These are phyloP conservation scores for Xylaria telfairii DNA, from an alignment of 495 filamentous ascomycete species.

Conservation along the genomic window DNA sequence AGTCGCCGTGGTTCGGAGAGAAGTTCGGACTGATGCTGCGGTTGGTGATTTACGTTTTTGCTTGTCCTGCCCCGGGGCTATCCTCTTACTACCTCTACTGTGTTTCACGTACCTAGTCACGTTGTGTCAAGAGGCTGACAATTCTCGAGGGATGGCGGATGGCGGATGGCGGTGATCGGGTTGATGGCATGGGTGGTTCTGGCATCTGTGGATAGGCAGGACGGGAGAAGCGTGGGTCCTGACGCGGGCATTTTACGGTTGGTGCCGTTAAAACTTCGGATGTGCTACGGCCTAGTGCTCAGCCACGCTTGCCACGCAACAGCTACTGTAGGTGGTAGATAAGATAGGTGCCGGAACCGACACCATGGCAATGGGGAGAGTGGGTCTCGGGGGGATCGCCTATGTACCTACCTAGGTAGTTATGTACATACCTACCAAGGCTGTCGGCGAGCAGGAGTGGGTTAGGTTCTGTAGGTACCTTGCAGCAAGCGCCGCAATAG, in stretches of 20 bases:
- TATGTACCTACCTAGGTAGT: not conserved
- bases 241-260: not conserved
- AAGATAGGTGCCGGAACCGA: constrained; percentile 1
- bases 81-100: not conserved
- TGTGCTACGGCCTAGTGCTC: not conserved
- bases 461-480: no score
- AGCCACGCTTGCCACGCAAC: not conserved
- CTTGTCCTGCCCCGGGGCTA: not conserved
- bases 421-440: not conserved
- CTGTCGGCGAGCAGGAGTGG: not conserved
- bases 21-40: not conserved
- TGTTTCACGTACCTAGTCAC: not conserved
- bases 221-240: not conserved
- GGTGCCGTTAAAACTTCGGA: not conserved
- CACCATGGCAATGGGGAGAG: not conserved
- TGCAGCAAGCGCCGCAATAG: not conserved
- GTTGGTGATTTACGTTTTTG: not conserved
- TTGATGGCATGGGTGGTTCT: not conserved
- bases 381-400: not conserved
- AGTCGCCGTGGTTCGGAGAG: not conserved
- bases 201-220: not conserved
- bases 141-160: not conserved
- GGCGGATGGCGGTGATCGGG: not conserved
- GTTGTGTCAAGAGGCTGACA: not conserved
- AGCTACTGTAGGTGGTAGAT: no score